phyloP scores from a whole-genome alignment of 2,329 filamentous ascomycete species.

The Scedosporium minutisporum region DNA sequence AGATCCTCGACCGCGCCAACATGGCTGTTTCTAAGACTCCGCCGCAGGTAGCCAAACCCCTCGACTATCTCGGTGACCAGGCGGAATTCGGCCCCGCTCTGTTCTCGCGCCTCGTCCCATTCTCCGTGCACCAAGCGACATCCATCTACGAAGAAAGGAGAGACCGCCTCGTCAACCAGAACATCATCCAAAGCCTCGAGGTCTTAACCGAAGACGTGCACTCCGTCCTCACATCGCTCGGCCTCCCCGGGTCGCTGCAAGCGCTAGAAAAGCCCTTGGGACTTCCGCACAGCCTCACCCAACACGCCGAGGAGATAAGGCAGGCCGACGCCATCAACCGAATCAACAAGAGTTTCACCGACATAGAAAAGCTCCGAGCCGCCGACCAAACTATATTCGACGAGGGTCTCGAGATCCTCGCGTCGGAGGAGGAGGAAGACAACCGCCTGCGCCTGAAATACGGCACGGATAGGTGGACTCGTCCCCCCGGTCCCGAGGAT shows the following conservation, averaged over 20 bases:
- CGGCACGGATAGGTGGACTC: constrained; percentile 77
- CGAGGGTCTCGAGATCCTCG: constrained; percentile 70
- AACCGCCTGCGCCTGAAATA: constrained; percentile 64
- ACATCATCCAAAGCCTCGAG: constrained; percentile 77
- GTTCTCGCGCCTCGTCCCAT: constrained; percentile 87
- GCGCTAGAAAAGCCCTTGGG: constrained; percentile 91
- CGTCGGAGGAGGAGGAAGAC: constrained; percentile 77
- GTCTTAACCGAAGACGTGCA: constrained; percentile 70
- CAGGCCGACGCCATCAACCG: constrained; percentile 79
- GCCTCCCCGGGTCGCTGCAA: constrained; percentile 85
- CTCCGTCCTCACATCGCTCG: constrained; percentile 68
- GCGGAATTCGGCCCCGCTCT: constrained; percentile 74
- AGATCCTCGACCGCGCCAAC: constrained; percentile 72
- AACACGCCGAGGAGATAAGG: constrained; percentile 87
- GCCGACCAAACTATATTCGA: constrained; percentile 70
- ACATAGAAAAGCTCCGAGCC: constrained; percentile 81
- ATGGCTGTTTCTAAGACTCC: constrained; percentile 79
- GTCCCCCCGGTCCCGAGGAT: constrained; percentile 60
- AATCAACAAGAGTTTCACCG: constrained; percentile 69
- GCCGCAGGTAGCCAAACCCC: constrained; percentile 70
- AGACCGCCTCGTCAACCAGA: constrained; percentile 82
- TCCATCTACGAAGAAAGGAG: constrained; percentile 91
- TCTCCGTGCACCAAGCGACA: constrained; percentile 87
- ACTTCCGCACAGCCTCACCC: constrained; percentile 71
- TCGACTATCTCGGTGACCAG: constrained; percentile 69